Percentiles rank a stretch among this genome's conserved stretches.
phyloP scores from a whole-genome alignment of 495 filamentous ascomycete species.

The Sordaria brevicollis region DNA sequence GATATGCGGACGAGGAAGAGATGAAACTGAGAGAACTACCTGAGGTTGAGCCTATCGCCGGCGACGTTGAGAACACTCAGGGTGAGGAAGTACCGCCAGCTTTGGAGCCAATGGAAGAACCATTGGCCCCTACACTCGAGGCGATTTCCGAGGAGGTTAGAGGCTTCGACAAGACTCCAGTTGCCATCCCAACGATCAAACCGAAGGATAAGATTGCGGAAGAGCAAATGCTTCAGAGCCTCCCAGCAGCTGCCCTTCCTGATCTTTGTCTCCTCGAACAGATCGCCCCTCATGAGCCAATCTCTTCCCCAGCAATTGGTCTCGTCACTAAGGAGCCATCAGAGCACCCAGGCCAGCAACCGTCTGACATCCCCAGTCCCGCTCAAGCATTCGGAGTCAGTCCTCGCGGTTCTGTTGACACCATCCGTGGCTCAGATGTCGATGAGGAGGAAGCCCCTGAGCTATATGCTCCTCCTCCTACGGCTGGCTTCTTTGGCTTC shows the following conservation, averaged over 20 bases:
- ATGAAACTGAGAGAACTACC: neutral
- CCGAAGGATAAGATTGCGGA: neutral
- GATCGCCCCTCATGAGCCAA: neutral
- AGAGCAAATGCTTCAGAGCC: neutral
- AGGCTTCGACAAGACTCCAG: neutral
- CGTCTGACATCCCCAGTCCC: neutral
- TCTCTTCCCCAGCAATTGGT: neutral
- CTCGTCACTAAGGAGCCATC: neutral
- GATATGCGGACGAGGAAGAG: neutral
- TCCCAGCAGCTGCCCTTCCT: neutral
- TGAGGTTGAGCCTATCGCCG: neutral
- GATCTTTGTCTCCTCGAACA: neutral
- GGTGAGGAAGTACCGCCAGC: neutral
- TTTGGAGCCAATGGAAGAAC: neutral
- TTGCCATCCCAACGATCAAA: neutral
- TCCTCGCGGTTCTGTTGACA: constrained; percentile 14
- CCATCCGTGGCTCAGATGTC: constrained; percentile 3
- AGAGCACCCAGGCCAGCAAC: neutral
- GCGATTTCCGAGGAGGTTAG: neutral
- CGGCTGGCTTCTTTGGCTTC: constrained; percentile 31
- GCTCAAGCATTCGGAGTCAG: neutral
- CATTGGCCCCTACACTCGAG: neutral
- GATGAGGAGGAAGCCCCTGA: neutral
- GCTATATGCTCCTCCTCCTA: constrained; percentile 17
- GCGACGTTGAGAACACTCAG: neutral